Evolutionary conservation across 139 green algal genomes (phyloP).

Genomic region (Trebouxia sp.): DNA sequence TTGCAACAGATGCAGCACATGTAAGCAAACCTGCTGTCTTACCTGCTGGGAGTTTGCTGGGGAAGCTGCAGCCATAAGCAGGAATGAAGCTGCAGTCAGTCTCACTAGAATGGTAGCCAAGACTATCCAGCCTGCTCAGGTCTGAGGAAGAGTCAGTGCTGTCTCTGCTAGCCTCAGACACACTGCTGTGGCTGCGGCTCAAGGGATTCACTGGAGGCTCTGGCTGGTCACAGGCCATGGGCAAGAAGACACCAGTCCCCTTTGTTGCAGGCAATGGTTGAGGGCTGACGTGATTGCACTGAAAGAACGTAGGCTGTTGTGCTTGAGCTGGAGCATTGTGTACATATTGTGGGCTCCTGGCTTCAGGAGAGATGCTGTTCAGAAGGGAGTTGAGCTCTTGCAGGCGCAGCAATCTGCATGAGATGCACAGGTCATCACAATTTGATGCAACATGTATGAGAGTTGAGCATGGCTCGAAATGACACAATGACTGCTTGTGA

Average conservation of each 20-base stretch:
- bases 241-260: constrained; percentile 6
- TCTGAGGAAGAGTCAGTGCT: neutral
- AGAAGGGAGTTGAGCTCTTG: no score
- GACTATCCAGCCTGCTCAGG: constrained; percentile 14
- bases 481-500: no score
- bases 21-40: neutral
- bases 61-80: neutral
- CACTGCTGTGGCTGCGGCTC: neutral
- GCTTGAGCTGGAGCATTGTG: no score
- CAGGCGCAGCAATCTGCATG: no score
- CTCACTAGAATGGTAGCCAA: neutral
- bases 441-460: no score
- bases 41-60: constrained; percentile 14
- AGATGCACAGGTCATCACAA: no score
- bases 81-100: constrained; percentile 7
- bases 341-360: neutral
- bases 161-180: neutral
- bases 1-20: neutral
- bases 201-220: neutral
- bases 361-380: no score
- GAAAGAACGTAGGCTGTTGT: no score
- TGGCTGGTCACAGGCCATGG: neutral
- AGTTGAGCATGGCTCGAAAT: no score
- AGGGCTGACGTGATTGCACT: no score
- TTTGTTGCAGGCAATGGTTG: neutral